A percentile compares a stretch with the other conserved stretches of the same genome.
Conservation (phyloP, 192 early-diverging fungal genomes). For the Coemansia sp. region DNA sequence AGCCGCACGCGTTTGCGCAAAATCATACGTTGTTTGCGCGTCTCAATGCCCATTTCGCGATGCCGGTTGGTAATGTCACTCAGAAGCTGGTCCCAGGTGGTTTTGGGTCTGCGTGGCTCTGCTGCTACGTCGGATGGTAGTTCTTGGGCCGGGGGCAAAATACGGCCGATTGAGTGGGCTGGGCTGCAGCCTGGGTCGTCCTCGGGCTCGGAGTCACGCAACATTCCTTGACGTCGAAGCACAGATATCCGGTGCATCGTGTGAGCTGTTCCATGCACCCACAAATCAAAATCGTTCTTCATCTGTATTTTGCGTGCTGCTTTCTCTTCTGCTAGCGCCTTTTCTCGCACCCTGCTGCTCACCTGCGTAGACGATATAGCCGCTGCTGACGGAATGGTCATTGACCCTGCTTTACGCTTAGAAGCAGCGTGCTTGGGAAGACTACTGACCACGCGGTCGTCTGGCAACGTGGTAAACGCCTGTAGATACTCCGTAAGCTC, state of each 20-base stretch:
- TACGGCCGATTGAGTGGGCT: background rate
- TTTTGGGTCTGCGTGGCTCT: conserved; percentile 19
- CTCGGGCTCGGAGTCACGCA: conserved; percentile 19
- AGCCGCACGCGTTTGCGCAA: conserved; percentile 29
- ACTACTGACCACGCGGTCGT: conserved; percentile 33
- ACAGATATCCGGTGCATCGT: conserved; percentile 35
- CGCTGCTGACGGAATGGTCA: conserved; percentile 8
- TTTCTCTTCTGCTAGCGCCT: background rate
- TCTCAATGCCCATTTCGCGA: conserved; percentile 10
- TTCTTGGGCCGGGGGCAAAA: conserved; percentile 28
- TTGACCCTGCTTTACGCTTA: conserved; percentile 20
- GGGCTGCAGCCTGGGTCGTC: background rate
- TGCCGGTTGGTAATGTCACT: conserved; percentile 29
- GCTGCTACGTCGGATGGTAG: conserved; percentile 19
- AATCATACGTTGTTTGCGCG: conserved; percentile 13
- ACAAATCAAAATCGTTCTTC: conserved; percentile 11
- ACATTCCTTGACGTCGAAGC: conserved; percentile 39
- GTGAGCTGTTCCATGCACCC: conserved; percentile 24
- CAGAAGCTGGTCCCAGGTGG: conserved; percentile 33
- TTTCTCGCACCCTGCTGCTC: background rate
- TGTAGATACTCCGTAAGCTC: conserved; percentile 26
- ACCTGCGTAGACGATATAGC: background rate
- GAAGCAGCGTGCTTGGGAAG: conserved; percentile 10
- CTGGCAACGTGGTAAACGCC: conserved; percentile 31
- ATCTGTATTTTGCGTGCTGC: conserved; percentile 12